Conservation (phyloP, 2,329 filamentous ascomycete genomes). For the Tolypocladium ovalisporum region DNA sequence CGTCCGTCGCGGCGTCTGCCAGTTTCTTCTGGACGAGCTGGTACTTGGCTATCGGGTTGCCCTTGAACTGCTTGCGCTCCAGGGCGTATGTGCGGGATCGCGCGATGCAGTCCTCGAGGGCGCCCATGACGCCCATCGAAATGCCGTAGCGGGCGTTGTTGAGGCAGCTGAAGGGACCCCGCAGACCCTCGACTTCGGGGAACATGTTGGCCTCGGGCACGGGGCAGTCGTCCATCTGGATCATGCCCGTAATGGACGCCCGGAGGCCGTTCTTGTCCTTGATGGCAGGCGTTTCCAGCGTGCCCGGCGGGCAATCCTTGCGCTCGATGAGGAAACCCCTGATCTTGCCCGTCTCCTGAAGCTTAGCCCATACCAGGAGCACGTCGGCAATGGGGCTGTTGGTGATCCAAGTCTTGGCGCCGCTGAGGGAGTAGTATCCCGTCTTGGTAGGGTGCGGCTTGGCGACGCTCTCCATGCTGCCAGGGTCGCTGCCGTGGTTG, state of each 20-base stretch:
- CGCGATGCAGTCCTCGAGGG: conserved; percentile 80
- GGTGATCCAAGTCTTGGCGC: conserved; percentile 90
- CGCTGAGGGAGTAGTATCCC: conserved; percentile 68
- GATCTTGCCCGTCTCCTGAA: conserved; percentile 87
- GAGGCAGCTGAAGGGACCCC: conserved; percentile 84
- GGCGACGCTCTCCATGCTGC: conserved; percentile 82
- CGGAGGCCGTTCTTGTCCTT: conserved; percentile 93
- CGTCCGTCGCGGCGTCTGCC: conserved; percentile 83
- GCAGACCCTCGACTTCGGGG: conserved; percentile 74
- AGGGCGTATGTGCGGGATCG: conserved; percentile 79
- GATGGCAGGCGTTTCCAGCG: conserved; percentile 80
- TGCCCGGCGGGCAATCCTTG: conserved; percentile 72
- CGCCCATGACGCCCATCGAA: conserved; percentile 85
- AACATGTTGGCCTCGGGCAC: conserved; percentile 92
- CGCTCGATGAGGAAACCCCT: conserved; percentile 85
- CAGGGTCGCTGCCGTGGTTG: conserved; percentile 86
- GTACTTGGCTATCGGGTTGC: conserved; percentile 88
- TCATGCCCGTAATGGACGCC: conserved; percentile 95
- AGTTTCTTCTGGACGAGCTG: conserved; percentile 98
- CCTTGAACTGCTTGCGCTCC: conserved; percentile 91
- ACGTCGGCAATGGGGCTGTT: conserved; percentile 86
- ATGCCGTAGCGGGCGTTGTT: conserved; percentile 93
- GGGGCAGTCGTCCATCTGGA: conserved; percentile 83
- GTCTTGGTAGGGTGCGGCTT: conserved; percentile 75
- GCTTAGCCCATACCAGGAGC: conserved; percentile 83